phyloP scores from a whole-genome alignment of 192 early-diverging fungal genomes.

The Entomortierella chlamydospora region DNA sequence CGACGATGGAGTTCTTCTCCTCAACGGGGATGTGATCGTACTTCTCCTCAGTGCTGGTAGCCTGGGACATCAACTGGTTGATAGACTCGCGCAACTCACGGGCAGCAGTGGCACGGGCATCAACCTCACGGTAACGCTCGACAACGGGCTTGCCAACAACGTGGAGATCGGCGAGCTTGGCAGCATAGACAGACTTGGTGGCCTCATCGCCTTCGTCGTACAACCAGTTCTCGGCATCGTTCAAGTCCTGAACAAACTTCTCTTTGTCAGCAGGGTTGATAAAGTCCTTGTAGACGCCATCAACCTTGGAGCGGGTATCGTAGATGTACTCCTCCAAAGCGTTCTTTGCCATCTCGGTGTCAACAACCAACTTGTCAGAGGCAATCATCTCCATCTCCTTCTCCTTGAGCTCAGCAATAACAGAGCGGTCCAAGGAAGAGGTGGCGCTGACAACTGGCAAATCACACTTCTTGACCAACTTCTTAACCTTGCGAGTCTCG shows the following conservation, averaged over 20 bases:
- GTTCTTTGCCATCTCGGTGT: conserved; percentile 95
- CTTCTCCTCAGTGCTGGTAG: conserved; percentile 82
- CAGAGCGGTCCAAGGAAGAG: conserved; percentile 66
- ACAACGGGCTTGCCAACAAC: conserved; percentile 84
- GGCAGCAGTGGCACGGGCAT: conserved; percentile 87
- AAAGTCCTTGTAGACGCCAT: conserved; percentile 79
- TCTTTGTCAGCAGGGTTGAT: conserved; percentile 78
- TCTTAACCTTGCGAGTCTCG: conserved; percentile 87
- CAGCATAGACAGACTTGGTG: conserved; percentile 88
- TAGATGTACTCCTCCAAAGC: conserved; percentile 99
- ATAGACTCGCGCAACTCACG: conserved; percentile 84
- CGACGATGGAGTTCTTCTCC: conserved; percentile 86
- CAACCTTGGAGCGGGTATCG: conserved; percentile 90
- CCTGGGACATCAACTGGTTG: conserved; percentile 76
- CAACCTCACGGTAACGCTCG: conserved; percentile 84
- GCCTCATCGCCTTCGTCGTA: conserved; percentile 97
- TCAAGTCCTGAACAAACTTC: conserved; percentile 75
- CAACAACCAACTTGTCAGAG: conserved; percentile 89
- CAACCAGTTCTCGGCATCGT: conserved; percentile 95
- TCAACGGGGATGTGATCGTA: conserved; percentile 88
- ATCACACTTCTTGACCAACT: conserved; percentile 88
- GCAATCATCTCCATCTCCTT: conserved; percentile 87
- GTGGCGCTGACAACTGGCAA: conserved; percentile 77
- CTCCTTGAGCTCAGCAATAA: conserved; percentile 76
- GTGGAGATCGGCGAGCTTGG: conserved; percentile 85